Conservation (phyloP, 202 grass and related monocot species). For the Cymbopogon flexuosus region DNA sequence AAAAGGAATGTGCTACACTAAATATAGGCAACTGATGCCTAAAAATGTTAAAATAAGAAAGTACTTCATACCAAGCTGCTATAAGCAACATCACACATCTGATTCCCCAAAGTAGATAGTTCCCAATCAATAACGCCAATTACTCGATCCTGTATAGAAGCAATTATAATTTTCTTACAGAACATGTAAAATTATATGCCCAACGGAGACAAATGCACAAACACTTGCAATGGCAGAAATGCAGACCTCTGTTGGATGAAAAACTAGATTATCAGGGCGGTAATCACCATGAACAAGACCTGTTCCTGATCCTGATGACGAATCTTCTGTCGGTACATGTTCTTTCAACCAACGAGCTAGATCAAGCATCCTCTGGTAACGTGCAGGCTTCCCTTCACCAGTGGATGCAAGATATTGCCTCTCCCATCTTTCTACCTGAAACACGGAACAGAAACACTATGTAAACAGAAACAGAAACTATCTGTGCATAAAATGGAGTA, state of each 20-base stretch:
- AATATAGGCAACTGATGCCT: not conserved
- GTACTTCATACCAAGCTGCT: constrained; percentile 60
- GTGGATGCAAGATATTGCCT: constrained; percentile 82
- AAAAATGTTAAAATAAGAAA: constrained; percentile 17
- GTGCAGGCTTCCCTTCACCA: constrained; percentile 67
- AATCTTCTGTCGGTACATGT: constrained; percentile 74
- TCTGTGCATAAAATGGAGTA: constrained; percentile 11
- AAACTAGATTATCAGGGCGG: constrained; percentile 84
- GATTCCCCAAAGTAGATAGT: constrained; percentile 93
- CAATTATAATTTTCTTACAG: not conserved
- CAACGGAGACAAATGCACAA: not conserved
- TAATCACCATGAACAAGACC: constrained; percentile 96
- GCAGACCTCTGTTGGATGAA: constrained; percentile 79
- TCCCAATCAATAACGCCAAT: constrained; percentile 99
- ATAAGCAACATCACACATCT: constrained; percentile 98
- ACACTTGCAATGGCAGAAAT: constrained; percentile 7
- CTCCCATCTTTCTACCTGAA: constrained; percentile 83
- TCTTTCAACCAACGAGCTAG: constrained; percentile 70
- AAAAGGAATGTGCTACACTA: not conserved
- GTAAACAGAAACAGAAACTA: constrained; percentile 17
- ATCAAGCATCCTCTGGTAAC: constrained; percentile 77
- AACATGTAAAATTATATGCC: constrained; percentile 17
- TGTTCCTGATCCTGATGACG: constrained; percentile 42
- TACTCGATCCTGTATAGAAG: constrained; percentile 66
- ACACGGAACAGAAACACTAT: constrained; percentile 6